phyloP scores from a whole-genome alignment of 495 filamentous ascomycete genomes.

The Chaetomidium leptoderma region DNA sequence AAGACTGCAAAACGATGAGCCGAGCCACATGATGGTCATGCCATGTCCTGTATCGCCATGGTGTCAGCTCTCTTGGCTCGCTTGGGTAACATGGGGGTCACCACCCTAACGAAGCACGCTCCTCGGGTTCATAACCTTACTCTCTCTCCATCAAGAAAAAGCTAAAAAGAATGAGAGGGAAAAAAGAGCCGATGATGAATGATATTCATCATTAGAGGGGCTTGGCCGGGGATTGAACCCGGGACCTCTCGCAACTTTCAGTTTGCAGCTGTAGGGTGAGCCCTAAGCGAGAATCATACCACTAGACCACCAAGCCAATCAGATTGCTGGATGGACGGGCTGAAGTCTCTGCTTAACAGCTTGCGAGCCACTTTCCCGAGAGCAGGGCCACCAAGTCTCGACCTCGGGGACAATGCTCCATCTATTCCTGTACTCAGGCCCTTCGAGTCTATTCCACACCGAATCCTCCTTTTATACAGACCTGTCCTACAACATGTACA shows the following conservation, averaged over 20 bases:
- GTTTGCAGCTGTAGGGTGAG: constrained; percentile 20
- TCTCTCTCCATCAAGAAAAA: too few relatives aligned
- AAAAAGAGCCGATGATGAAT: not conserved
- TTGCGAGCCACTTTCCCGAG: too few relatives aligned
- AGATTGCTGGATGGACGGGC: not conserved
- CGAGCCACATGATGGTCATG: too few relatives aligned
- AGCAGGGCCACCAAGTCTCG: too few relatives aligned
- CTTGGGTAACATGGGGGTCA: too few relatives aligned
- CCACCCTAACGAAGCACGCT: too few relatives aligned
- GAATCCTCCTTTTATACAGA: not conserved
- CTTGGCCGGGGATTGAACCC: constrained; percentile 25
- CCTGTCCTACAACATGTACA: not conserved
- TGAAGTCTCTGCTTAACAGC: not conserved
- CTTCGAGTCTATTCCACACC: not conserved
- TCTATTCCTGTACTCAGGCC: too few relatives aligned
- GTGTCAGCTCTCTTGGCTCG: too few relatives aligned
- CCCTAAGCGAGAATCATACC: constrained; percentile 27
- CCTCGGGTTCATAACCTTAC: too few relatives aligned
- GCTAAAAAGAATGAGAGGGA: not conserved
- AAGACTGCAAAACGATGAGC: too few relatives aligned
- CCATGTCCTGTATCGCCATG: too few relatives aligned
- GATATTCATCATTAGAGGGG: constrained; percentile 6
- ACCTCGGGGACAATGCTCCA: too few relatives aligned
- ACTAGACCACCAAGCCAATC: constrained; percentile 23
- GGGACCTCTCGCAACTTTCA: constrained; percentile 25